These are phyloP conservation scores for Solidago caesia DNA, from an alignment of 129 eudicot genomes.

Conservation along the genomic window DNA sequence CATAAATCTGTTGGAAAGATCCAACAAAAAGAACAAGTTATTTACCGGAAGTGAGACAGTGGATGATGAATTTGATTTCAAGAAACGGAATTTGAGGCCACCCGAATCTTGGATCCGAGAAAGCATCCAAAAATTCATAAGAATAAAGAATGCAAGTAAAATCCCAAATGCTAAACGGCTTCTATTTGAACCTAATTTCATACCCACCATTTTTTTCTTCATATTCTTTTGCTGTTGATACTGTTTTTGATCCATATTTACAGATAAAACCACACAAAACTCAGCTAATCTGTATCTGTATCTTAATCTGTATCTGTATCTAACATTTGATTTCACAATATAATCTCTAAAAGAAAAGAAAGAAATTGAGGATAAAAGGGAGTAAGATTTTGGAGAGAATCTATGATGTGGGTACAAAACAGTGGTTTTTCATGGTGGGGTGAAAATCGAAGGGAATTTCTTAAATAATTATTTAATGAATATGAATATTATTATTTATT, in stretches of 20 bases:
- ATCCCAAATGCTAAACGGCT: constrained; percentile 29
- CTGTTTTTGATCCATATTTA: constrained; percentile 34
- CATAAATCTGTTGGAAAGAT: too few relatives aligned
- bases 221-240: constrained; percentile 15
- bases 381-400: constrained; percentile 15
- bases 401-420: background rate
- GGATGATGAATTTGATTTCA: constrained; percentile 47
- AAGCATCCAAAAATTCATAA: constrained; percentile 80
- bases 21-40: background rate
- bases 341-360: background rate
- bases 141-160: constrained; percentile 50
- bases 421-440: background rate
- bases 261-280: background rate
- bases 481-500: too few relatives aligned
- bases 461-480: background rate
- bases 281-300: background rate
- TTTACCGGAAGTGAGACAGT: constrained; percentile 53
- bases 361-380: background rate
- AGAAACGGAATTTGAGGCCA: constrained; percentile 39
- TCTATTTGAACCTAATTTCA: constrained; percentile 29
- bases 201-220: constrained; percentile 33
- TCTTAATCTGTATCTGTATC: background rate
- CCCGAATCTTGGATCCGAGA: constrained; percentile 65
- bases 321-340: background rate
- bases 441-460: constrained; percentile 4